phyloP scores from a whole-genome alignment of 2,329 filamentous ascomycete species.

The Beauveria varroae region DNA sequence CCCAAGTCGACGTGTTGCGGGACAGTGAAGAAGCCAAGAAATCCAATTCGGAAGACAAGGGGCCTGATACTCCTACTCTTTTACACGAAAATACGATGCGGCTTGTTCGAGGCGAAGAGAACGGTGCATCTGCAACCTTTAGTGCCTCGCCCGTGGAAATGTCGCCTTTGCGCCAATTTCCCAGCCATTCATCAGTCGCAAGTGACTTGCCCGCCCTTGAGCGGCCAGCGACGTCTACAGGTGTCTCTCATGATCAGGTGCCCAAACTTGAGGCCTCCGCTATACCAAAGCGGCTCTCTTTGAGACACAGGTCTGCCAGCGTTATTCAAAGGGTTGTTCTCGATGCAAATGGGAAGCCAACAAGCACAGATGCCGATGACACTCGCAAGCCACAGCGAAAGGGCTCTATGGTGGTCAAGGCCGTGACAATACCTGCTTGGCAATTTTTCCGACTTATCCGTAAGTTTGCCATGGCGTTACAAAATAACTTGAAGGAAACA shows the following conservation, averaged over 20 bases:
- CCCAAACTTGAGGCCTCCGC: slow-evolving; percentile 16
- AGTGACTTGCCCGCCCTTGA: slow-evolving; percentile 2
- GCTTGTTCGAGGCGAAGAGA: slow-evolving; percentile 26
- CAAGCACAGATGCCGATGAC: slow-evolving; percentile 33
- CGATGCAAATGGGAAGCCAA: slow-evolving; percentile 40
- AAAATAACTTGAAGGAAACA: neutral
- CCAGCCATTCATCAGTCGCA: neutral
- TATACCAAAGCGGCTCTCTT: slow-evolving; percentile 23
- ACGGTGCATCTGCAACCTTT: slow-evolving; percentile 24
- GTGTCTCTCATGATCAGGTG: neutral
- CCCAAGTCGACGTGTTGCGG: slow-evolving; percentile 78
- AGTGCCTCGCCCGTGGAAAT: slow-evolving; percentile 26
- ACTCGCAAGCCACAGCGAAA: slow-evolving; percentile 36
- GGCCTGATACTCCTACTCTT: slow-evolving; percentile 18
- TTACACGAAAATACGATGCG: slow-evolving; percentile 26
- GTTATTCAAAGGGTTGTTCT: slow-evolving; percentile 54
- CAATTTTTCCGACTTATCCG: slow-evolving; percentile 93
- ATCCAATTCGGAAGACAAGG: slow-evolving; percentile 22
- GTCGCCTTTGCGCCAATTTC: slow-evolving; percentile 16
- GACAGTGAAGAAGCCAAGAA: slow-evolving; percentile 54
- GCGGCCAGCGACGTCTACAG: neutral
- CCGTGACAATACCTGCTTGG: slow-evolving; percentile 93
- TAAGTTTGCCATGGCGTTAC: slow-evolving; percentile 36
- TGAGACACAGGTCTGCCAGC: slow-evolving; percentile 47
- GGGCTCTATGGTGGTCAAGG: slow-evolving; percentile 55